Percentiles rank a stretch among this genome's conserved stretches.
Evolutionary conservation across 75 land plant genomes (phyloP).

Genomic region (Adiantum capillusveneris): DNA sequence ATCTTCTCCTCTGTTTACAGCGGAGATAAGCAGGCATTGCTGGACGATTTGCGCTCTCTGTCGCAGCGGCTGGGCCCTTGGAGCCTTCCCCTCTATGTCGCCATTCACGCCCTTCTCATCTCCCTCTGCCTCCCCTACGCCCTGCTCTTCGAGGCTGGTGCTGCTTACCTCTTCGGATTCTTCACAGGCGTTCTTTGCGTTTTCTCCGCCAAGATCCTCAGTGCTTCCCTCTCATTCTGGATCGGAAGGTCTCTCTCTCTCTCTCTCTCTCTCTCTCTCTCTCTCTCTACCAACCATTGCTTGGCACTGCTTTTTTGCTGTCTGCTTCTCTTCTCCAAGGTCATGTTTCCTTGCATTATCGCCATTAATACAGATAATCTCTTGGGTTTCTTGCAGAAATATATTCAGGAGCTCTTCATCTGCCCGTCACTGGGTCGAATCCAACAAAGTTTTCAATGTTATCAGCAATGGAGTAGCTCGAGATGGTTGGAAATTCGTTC

Average conservation of each 20-base stretch:
- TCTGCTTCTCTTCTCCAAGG: too few species aligned
- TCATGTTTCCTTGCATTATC: too few species aligned
- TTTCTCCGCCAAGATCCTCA: constrained; percentile 83
- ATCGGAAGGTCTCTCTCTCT: constrained; percentile 58
- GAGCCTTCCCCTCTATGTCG: constrained; percentile 76
- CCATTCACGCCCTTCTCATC: constrained; percentile 66
- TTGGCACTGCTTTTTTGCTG: too few species aligned
- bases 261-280: too few species aligned
- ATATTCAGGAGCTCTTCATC: constrained; percentile 66
- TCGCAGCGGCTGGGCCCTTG: constrained; percentile 53
- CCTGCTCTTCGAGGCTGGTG: constrained; percentile 89
- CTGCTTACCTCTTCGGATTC: constrained; percentile 82
- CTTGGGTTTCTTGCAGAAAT: constrained; percentile 42
- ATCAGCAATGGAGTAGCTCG: constrained; percentile 68
- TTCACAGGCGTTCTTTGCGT: constrained; percentile 70
- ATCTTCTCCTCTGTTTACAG: constrained; percentile 20
- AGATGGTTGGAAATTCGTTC: constrained; percentile 96
- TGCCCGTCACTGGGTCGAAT: constrained; percentile 52
- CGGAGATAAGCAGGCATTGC: constrained; percentile 39
- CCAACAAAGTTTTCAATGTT: constrained; percentile 66
- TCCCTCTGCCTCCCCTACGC: constrained; percentile 86
- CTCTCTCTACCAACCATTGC: too few species aligned
- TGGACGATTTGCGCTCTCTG: constrained; percentile 25
- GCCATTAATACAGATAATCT: too few species aligned
- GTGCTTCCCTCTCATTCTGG: constrained; percentile 90